A percentile compares a stretch with the other conserved stretches of the same genome.
These are phyloP conservation scores for Suillus bovinus DNA, from an alignment of 768 basidiomycete genomes.

Conservation along the genomic window DNA sequence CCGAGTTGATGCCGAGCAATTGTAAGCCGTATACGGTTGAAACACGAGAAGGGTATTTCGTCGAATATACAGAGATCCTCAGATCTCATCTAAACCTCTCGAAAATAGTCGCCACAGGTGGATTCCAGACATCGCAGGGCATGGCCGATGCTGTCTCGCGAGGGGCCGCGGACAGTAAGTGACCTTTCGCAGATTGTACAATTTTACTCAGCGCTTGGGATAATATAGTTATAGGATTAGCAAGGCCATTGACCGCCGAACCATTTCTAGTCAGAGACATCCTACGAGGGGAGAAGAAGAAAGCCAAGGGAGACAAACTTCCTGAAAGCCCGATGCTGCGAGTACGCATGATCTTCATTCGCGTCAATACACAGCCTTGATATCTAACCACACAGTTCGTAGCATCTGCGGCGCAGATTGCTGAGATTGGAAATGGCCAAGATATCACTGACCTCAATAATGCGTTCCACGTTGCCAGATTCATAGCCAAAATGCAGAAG, in stretches of 20 bases:
- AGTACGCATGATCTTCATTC: conserved; percentile 15
- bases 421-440: conserved; percentile 35
- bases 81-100: conserved; percentile 26
- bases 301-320: conserved; percentile 27
- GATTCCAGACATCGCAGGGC: conserved; percentile 28
- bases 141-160: conserved; percentile 29
- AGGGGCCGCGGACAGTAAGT: conserved; percentile 30
- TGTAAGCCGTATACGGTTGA: conserved; percentile 15
- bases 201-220: not conserved
- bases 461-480: conserved; percentile 32
- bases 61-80: conserved; percentile 31
- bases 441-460: conserved; percentile 33
- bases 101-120: conserved; percentile 31
- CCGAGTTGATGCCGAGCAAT: not conserved
- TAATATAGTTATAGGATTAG: conserved; percentile 30
- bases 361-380: not conserved
- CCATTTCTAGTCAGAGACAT: conserved; percentile 31
- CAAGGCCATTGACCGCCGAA: conserved; percentile 31
- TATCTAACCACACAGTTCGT: conserved; percentile 23
- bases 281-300: conserved; percentile 23
- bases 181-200: not conserved
- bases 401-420: conserved; percentile 32
- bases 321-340: conserved; percentile 40
- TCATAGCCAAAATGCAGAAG: conserved; percentile 31
- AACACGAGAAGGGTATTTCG: conserved; percentile 30